Conservation (phyloP, 495 filamentous ascomycete species). For the Penicillium steckii region DNA sequence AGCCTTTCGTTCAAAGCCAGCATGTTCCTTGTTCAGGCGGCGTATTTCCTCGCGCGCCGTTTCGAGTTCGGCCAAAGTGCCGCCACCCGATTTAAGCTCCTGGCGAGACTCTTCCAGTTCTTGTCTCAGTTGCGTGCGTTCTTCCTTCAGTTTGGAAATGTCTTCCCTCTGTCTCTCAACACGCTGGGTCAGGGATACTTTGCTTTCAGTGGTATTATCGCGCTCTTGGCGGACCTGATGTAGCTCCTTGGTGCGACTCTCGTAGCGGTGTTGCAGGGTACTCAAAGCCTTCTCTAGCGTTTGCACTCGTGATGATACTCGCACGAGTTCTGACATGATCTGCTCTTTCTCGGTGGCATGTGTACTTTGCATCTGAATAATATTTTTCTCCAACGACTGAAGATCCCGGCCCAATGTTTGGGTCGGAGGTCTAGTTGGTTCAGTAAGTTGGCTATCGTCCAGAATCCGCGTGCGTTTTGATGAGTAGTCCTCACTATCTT, state of each 20-base stretch:
- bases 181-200: slow-evolving; percentile 29
- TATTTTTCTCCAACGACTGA: slow-evolving; percentile 30
- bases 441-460: slow-evolving; percentile 34
- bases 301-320: slow-evolving; percentile 19
- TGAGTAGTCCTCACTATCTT: slow-evolving; percentile 25
- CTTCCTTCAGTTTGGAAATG: slow-evolving; percentile 46
- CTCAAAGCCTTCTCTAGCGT: slow-evolving; percentile 30
- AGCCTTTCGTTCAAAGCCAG: slow-evolving; percentile 45
- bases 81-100: slow-evolving; percentile 48
- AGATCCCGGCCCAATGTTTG: slow-evolving; percentile 34
- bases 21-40: slow-evolving; percentile 39
- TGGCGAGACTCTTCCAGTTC: slow-evolving; percentile 50
- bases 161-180: slow-evolving; percentile 44
- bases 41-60: slow-evolving; percentile 42
- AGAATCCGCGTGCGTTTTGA: slow-evolving; percentile 37
- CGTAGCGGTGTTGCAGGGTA: slow-evolving; percentile 44
- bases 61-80: slow-evolving; percentile 50
- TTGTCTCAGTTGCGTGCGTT: slow-evolving; percentile 44
- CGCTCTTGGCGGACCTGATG: slow-evolving; percentile 40
- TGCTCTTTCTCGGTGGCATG: slow-evolving; percentile 32
- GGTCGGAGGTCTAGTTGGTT: slow-evolving; percentile 31
- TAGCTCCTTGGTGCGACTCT: slow-evolving; percentile 36
- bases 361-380: slow-evolving; percentile 34
- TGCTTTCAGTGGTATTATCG: slow-evolving; percentile 24
- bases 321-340: slow-evolving; percentile 25